A percentile compares a stretch with the other conserved stretches of the same genome.
Evolutionary conservation across 1,139 yeast genomes (phyloP).

Genomic region (Ashbya aceris): DNA sequence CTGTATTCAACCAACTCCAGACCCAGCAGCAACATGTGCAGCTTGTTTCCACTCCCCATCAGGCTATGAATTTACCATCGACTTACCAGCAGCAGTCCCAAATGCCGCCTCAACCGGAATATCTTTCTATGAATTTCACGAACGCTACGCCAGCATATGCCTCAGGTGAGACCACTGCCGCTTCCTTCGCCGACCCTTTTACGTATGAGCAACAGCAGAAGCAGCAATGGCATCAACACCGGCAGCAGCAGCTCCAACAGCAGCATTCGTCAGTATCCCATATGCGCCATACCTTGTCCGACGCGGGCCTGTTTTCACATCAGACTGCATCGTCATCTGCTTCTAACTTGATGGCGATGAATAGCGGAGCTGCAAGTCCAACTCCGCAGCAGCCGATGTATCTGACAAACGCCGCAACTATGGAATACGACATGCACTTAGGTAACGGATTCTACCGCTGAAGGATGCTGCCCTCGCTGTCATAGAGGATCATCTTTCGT

Average conservation of each 20-base stretch:
- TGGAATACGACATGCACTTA: conserved; percentile 2
- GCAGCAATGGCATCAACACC: conserved; percentile 2
- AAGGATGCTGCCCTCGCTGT: not conserved
- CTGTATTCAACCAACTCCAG: conserved; percentile 7
- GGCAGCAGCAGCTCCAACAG: conserved; percentile 5
- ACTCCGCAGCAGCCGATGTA: conserved; percentile 1
- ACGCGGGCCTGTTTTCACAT: conserved; percentile 2
- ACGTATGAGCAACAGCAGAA: conserved; percentile 3
- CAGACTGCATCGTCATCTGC: not conserved
- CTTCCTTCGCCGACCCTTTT: not conserved
- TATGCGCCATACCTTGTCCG: not conserved
- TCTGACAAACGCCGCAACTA: not conserved
- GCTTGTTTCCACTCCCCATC: conserved; percentile 6
- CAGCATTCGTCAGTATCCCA: not conserved
- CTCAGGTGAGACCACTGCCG: not conserved
- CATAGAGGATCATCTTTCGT: too few relatives aligned
- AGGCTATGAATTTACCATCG: conserved; percentile 8
- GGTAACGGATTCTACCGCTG: conserved; percentile 3
- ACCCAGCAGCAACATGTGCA: not conserved
- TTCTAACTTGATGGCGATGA: not conserved
- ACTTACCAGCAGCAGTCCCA: conserved; percentile 9
- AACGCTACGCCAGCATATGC: conserved; percentile 6
- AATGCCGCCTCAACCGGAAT: conserved; percentile 9
- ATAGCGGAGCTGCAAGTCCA: not conserved
- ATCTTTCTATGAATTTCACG: conserved; percentile 8